Conservation (phyloP, 495 filamentous ascomycete genomes). For the Penicillium arizonense region DNA sequence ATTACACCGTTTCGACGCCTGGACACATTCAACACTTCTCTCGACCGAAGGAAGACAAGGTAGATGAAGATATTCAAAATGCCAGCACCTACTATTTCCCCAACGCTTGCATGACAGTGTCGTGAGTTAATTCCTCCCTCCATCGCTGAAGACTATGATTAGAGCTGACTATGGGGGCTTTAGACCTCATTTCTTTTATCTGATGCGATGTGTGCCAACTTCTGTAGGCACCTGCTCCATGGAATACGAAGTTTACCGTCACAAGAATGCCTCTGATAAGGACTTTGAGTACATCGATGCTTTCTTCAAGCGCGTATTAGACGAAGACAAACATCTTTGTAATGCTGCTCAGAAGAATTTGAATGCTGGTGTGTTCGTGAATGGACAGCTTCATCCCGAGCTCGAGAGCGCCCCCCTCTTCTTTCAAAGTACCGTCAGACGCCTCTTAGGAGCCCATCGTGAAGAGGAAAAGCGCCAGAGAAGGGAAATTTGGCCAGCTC, state of each 20-base stretch:
- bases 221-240: slow-evolving; percentile 33
- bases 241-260: slow-evolving; percentile 46
- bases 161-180: neutral
- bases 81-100: slow-evolving; percentile 50
- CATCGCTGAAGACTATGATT: neutral
- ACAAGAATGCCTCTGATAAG: slow-evolving; percentile 36
- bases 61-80: slow-evolving; percentile 31
- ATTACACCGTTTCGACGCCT: slow-evolving; percentile 39
- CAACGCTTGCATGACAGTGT: slow-evolving; percentile 47
- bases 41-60: slow-evolving; percentile 36
- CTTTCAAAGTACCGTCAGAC: slow-evolving; percentile 46
- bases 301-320: slow-evolving; percentile 41
- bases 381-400: slow-evolving; percentile 45
- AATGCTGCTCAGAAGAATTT: slow-evolving; percentile 45
- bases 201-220: slow-evolving; percentile 42
- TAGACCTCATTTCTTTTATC: slow-evolving; percentile 47
- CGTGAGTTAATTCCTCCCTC: slow-evolving; percentile 32
- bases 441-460: slow-evolving; percentile 35
- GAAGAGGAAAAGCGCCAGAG: slow-evolving; percentile 35
- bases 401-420: slow-evolving; percentile 42
- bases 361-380: slow-evolving; percentile 44
- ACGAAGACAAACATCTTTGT: slow-evolving; percentile 47
- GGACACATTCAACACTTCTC: slow-evolving; percentile 43
- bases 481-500: slow-evolving; percentile 48
- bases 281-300: slow-evolving; percentile 38